Conservation (phyloP, 2,329 filamentous ascomycete species). For the Trichoderma sp. region DNA sequence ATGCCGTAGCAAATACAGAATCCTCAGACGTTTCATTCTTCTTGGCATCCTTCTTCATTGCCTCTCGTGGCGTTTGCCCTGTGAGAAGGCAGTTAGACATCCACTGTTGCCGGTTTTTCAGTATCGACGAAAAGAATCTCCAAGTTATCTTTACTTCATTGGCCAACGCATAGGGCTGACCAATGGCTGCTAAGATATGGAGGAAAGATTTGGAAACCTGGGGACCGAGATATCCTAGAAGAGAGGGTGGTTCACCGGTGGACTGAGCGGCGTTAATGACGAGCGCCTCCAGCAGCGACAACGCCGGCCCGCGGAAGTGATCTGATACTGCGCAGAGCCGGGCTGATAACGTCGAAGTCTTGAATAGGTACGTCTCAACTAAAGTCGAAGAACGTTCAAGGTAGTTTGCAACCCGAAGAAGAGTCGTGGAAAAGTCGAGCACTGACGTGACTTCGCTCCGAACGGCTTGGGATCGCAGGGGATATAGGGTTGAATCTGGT, state of each 20-base stretch:
- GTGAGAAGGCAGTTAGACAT: constrained; percentile 91
- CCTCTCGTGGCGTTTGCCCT: constrained; percentile 77
- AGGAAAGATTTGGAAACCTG: constrained; percentile 83
- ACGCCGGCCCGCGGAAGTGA: constrained; percentile 61
- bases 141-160: constrained; percentile 69
- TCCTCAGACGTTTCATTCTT: constrained; percentile 48
- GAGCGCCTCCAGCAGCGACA: constrained; percentile 69
- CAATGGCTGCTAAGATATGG: constrained; percentile 70
- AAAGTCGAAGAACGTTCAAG: constrained; percentile 61
- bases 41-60: constrained; percentile 57
- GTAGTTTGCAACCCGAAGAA: constrained; percentile 68
- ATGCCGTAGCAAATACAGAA: constrained; percentile 71
- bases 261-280: constrained; percentile 66
- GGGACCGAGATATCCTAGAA: constrained; percentile 85
- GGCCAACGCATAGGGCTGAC: constrained; percentile 67
- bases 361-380: constrained; percentile 77
- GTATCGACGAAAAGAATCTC: constrained; percentile 80
- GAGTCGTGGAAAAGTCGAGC: constrained; percentile 62
- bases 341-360: constrained; percentile 71
- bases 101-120: constrained; percentile 92
- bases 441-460: constrained; percentile 62
- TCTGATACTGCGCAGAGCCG: constrained; percentile 71
- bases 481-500: constrained; percentile 61
- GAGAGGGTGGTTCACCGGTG: constrained; percentile 77
- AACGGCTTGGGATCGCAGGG: constrained; percentile 52